Conservation (phyloP, 2,329 filamentous ascomycete genomes). For the Fusarium anthophilum region DNA sequence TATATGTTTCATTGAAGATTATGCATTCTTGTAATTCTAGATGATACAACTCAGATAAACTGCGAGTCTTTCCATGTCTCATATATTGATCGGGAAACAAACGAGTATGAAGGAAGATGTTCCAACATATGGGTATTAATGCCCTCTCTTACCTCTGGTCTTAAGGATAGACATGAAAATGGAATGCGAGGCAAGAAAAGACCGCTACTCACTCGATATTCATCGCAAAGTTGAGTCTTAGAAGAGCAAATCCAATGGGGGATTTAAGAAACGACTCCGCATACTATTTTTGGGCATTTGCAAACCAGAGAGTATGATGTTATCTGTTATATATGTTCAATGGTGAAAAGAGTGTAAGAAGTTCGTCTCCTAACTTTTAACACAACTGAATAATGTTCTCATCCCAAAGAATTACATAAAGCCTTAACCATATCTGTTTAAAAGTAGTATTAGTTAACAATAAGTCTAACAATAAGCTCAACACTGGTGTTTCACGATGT, state of each 20-base stretch:
- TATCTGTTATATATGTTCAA: background rate
- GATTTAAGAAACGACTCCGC: background rate
- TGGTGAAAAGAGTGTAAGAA: background rate
- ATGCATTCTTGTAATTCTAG: no score
- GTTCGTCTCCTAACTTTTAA: background rate
- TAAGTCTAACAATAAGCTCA: background rate
- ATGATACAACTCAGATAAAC: background rate
- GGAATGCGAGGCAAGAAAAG: background rate
- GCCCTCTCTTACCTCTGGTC: no score
- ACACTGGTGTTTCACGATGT: background rate
- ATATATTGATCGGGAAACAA: background rate
- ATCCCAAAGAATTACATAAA: background rate
- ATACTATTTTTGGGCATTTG: no score
- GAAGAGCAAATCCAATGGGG: background rate
- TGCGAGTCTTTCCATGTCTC: background rate
- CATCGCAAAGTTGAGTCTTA: background rate
- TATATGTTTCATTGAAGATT: background rate
- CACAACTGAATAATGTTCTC: background rate
- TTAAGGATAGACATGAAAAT: background rate
- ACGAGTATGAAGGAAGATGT: background rate
- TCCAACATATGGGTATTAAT: background rate
- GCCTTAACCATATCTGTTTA: background rate
- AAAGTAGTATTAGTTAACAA: background rate
- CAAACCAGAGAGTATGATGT: background rate
- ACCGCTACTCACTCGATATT: background rate